Conservation (phyloP, 1,284 basidiomycete species). For the Sporisorium graminicola region DNA sequence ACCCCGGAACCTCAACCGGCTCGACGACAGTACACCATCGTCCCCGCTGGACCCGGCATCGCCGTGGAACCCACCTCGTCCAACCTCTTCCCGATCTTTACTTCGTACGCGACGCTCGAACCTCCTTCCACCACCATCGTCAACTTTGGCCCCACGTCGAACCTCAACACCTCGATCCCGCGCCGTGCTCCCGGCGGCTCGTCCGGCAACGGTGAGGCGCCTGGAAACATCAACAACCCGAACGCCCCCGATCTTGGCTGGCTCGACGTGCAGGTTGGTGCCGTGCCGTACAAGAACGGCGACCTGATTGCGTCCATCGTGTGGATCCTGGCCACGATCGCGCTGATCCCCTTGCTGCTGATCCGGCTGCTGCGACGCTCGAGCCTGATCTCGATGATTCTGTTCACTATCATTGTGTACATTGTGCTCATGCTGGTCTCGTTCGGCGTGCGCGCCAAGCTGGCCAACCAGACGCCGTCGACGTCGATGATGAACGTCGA, state of each 20-base stretch:
- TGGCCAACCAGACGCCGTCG: conserved; percentile 35
- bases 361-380: conserved; percentile 49
- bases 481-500: conserved; percentile 51
- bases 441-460: conserved; percentile 48
- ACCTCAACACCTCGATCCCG: conserved; percentile 34
- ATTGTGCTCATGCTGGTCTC: conserved; percentile 44
- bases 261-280: conserved; percentile 53
- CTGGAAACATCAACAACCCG: conserved; percentile 52
- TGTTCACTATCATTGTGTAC: conserved; percentile 47
- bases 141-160: conserved; percentile 44
- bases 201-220: conserved; percentile 48
- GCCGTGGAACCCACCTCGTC: not conserved
- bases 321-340: conserved; percentile 50
- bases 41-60: not conserved
- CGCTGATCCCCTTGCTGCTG: conserved; percentile 49
- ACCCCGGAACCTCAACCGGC: conserved; percentile 13
- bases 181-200: conserved; percentile 16
- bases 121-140: conserved; percentile 29
- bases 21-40: conserved; percentile 22
- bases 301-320: conserved; percentile 54
- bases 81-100: conserved; percentile 47
- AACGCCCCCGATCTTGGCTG: conserved; percentile 54
- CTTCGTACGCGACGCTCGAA: conserved; percentile 30
- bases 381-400: conserved; percentile 53
- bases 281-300: conserved; percentile 55